Conservation (phyloP, 805 yeast species). For the Scheffersomyces ergatensis region DNA sequence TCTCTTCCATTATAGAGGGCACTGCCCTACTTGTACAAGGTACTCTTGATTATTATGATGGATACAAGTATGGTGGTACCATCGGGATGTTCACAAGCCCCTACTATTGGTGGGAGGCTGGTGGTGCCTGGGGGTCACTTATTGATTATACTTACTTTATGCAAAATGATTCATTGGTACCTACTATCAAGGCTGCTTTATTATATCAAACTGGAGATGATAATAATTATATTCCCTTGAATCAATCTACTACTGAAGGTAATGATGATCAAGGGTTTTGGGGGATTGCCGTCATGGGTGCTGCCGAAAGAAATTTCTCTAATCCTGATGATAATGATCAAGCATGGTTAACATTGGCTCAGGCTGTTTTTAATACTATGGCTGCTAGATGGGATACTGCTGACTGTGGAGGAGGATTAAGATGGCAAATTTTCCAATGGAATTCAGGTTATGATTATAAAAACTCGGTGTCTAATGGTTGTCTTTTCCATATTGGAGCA, state of each 20-base stretch:
- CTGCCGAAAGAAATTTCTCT: slow-evolving; percentile 84
- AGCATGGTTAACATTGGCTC: slow-evolving; percentile 40
- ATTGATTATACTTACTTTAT: slow-evolving; percentile 74
- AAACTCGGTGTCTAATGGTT: slow-evolving; percentile 44
- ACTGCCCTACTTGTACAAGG: slow-evolving; percentile 66
- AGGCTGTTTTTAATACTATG: slow-evolving; percentile 45
- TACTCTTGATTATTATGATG: slow-evolving; percentile 78
- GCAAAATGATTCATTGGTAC: slow-evolving; percentile 66
- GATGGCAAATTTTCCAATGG: slow-evolving; percentile 51
- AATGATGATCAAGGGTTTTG: slow-evolving; percentile 98
- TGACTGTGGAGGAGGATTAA: slow-evolving; percentile 40
- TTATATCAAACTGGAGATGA: slow-evolving; percentile 64
- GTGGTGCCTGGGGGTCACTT: slow-evolving; percentile 90
- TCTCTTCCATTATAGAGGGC: slow-evolving; percentile 50
- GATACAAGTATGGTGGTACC: slow-evolving; percentile 65
- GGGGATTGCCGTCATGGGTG: slow-evolving; percentile 91
- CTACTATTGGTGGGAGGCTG: slow-evolving; percentile 99
- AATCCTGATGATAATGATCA: slow-evolving; percentile 39
- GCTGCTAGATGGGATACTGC: slow-evolving; percentile 41
- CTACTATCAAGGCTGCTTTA: slow-evolving; percentile 58
- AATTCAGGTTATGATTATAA: slow-evolving; percentile 46
- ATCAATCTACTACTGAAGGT: slow-evolving; percentile 91
- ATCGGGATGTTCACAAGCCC: slow-evolving; percentile 87
- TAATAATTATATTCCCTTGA: slow-evolving; percentile 79
- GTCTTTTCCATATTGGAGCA: slow-evolving; percentile 44